Evolutionary conservation across 1,284 basidiomycete species (phyloP).

Genomic region (Bothia castanella): DNA sequence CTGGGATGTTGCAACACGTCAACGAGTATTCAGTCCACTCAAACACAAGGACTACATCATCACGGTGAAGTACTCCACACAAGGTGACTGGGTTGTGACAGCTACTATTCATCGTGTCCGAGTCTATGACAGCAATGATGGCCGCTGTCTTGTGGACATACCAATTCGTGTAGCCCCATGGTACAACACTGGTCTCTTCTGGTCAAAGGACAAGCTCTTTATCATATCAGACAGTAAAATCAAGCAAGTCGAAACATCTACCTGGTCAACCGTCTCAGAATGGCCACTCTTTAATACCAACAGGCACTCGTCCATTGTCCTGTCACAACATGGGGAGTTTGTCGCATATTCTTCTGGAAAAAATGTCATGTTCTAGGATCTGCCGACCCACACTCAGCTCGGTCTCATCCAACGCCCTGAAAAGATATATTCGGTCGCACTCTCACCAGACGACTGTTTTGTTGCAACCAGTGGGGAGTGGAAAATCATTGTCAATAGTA

Average conservation of each 20-base stretch:
- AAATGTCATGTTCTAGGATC: background rate
- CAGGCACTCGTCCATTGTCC: background rate
- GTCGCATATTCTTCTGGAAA: background rate
- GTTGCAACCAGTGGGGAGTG: background rate
- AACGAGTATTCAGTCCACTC: background rate
- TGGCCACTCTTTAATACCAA: background rate
- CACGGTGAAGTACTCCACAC: background rate
- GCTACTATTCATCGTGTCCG: background rate
- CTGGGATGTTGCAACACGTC: background rate
- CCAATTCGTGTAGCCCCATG: background rate
- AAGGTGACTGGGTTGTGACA: background rate
- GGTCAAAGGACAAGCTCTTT: conserved; percentile 1
- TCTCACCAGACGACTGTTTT: background rate
- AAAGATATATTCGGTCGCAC: background rate
- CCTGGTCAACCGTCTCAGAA: background rate
- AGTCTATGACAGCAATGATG: conserved; percentile 1
- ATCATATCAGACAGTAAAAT: background rate
- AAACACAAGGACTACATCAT: background rate
- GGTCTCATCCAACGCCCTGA: background rate
- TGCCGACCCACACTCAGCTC: background rate
- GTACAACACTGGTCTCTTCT: background rate
- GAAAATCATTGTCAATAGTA: background rate
- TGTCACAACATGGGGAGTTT: background rate
- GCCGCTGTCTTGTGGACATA: background rate
- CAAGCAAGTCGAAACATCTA: background rate